Conservation (phyloP, 331 rosid species). For the Acacia concinna region DNA sequence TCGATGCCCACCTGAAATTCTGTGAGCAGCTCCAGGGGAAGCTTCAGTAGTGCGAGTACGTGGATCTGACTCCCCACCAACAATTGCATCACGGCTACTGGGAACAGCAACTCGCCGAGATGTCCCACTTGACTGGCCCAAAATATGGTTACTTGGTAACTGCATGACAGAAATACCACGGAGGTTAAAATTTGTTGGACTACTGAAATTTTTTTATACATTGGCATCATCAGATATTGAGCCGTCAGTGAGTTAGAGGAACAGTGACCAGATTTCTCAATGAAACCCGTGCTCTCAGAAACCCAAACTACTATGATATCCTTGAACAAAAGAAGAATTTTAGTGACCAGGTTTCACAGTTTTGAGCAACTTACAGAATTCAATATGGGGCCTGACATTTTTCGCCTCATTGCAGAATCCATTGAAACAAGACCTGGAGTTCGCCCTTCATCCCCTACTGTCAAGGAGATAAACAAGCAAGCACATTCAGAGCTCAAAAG, state of each 20-base stretch:
- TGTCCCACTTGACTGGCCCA: slow-evolving; percentile 86
- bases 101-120: slow-evolving; percentile 89
- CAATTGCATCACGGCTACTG: slow-evolving; percentile 75
- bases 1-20: slow-evolving; percentile 68
- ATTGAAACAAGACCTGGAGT: slow-evolving; percentile 64
- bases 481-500: slow-evolving; percentile 10
- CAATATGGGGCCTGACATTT: slow-evolving; percentile 69
- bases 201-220: background rate
- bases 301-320: slow-evolving; percentile 38
- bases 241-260: background rate
- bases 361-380: slow-evolving; percentile 53
- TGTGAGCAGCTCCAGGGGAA: slow-evolving; percentile 71
- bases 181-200: slow-evolving; percentile 5
- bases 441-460: slow-evolving; percentile 83
- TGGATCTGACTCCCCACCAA: slow-evolving; percentile 69
- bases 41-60: slow-evolving; percentile 62
- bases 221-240: background rate
- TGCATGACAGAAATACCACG: slow-evolving; percentile 46
- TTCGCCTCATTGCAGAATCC: slow-evolving; percentile 80
- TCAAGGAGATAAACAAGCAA: slow-evolving; percentile 9
- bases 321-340: slow-evolving; percentile 36
- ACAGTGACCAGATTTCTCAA: background rate
- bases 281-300: slow-evolving; percentile 18
- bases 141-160: slow-evolving; percentile 53
- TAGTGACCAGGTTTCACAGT: slow-evolving; percentile 47